Evolutionary conservation across 352 stramenopile species (phyloP), one percentile per base, ranked within the genome.

Genomic region (Salisapilia sapeloensis): DNA sequence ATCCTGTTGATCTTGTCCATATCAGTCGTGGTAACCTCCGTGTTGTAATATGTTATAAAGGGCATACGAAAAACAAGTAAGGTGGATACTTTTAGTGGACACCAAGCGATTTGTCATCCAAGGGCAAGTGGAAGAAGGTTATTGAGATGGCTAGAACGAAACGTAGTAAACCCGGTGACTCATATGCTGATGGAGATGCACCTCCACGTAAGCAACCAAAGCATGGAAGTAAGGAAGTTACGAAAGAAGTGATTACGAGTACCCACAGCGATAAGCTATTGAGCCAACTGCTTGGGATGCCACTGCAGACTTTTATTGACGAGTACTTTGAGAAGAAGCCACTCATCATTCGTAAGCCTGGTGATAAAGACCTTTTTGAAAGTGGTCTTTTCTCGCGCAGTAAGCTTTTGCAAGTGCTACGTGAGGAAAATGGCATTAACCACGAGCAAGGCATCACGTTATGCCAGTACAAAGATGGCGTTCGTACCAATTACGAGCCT

Each of bases 271-370:
- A 23, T 15, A 53, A 42, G 21, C 27, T 82, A 16, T 53, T 44
- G 19, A 60, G 59, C 19, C 11, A 19, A 4, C 35, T 87, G 18
- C 50, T 90, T 25, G 65, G 72, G 10, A 80, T 86, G 54, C 24
- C 55, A 14, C 12, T 87, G 19, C 39, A 62, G 26, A 40, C 40
- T 24, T 92, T 92, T 42, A 38, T 78, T 29, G 40, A 41, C 22
- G 48, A 85, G 21, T 60, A 87, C 45, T 92, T 87, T 47, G 76
- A 92, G 48, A 85, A 84, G 48, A 85, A 87, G 41, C 76, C 72
- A 23, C 47, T 92, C 18, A 38, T 79, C 4, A 63, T 89, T 27
- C 58, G 59, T 25, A 60, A 47, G 20, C 18, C 21, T 14, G 16
- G 10, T 22, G 18, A 12, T 29, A 13, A n/a, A 2, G 26, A 56